Base-by-base conservation (phyloP, 2,329 filamentous ascomycete species). In the Myriosclerotinia duriaeana region DNA sequence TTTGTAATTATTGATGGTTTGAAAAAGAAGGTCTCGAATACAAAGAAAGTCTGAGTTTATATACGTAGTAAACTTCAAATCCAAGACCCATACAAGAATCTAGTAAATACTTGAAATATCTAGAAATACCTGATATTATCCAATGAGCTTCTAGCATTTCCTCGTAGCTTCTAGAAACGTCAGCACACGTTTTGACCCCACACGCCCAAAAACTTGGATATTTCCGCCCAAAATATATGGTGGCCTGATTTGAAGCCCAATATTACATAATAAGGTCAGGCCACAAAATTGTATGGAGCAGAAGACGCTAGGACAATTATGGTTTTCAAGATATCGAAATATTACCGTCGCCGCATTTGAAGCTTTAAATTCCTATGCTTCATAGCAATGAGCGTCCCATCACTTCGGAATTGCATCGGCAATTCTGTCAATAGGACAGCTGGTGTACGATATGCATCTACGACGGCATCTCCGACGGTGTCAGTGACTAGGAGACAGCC, bases 321-420 rank as follows among this genome's bases (percentile, higher is more conserved):
- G 63, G 62, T 64, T 65, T 65, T 65, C 44, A 59, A 65, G 54
- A 42, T 60, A 42, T 65, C 64, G 64, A 65, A 65, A 60, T 65
- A 36, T 60, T 34, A 20, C 26, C 38, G 14, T 53, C 36, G n/a
- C 42, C 42, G 53, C 34, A 58, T 36, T 34, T 42, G 44, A 30
- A 53, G 38, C 22, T 11, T 9, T 53, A 52, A 64, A 58, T 66
- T 40, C 62, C 14, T 53, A 38, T 54, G 65, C 30, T 66, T 36
- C 67, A 69, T 55, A 67, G 20, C 40, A 53, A 72, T 73, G 72
- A 71, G 64, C 58, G 59, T 64, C 53, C 67, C 62, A 46, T 66
- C 66, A 42, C 55, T 67, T 20, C 44, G 64, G 34, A 65, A 65
- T 38, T 65, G 64, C 22, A 60, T 66, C 15, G 64, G 64, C 30